phyloP scores from a whole-genome alignment of 495 filamentous ascomycete species.

The Aspergillus affinis region DNA sequence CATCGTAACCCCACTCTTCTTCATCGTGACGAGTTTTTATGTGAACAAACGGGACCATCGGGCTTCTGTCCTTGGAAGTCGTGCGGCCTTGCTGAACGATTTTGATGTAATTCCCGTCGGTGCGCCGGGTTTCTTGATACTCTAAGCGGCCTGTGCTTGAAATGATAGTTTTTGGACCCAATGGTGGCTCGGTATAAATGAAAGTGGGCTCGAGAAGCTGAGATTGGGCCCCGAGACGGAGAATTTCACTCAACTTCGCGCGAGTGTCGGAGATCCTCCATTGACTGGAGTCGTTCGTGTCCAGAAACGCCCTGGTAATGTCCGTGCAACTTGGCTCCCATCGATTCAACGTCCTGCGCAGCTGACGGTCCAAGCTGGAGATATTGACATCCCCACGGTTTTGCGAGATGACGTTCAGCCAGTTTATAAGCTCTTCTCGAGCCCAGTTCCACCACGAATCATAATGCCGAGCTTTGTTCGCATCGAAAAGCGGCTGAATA shows the following conservation, averaged over 20 bases:
- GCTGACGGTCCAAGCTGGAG: conserved; percentile 3
- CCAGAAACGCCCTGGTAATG: conserved; percentile 10
- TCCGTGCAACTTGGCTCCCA: conserved; percentile 23
- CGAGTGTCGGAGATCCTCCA: not conserved
- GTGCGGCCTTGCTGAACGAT: conserved; percentile 4
- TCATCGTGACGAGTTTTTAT: conserved; percentile 64
- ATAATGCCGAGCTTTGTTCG: conserved; percentile 88
- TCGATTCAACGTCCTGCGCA: conserved; percentile 22
- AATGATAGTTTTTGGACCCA: conserved; percentile 19
- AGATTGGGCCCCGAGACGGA: conserved; percentile 4
- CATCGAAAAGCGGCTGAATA: conserved; percentile 87
- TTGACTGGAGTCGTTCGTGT: not conserved
- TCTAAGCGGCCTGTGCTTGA: conserved; percentile 14
- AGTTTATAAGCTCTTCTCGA: conserved; percentile 89
- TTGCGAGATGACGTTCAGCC: conserved; percentile 94
- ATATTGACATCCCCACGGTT: conserved; percentile 44
- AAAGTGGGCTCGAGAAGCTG: conserved; percentile 16
- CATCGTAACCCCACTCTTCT: conserved; percentile 96
- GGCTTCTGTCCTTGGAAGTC: conserved; percentile 20
- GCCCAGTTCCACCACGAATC: conserved; percentile 99
- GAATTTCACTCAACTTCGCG: conserved; percentile 11
- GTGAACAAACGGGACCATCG: conserved; percentile 92
- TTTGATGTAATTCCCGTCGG: conserved; percentile 16
- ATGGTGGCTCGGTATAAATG: conserved; percentile 12
- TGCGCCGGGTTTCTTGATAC: conserved; percentile 60